Base-by-base conservation (phyloP, 495 filamentous ascomycete genomes). In the Usnea hakonensis region DNA sequence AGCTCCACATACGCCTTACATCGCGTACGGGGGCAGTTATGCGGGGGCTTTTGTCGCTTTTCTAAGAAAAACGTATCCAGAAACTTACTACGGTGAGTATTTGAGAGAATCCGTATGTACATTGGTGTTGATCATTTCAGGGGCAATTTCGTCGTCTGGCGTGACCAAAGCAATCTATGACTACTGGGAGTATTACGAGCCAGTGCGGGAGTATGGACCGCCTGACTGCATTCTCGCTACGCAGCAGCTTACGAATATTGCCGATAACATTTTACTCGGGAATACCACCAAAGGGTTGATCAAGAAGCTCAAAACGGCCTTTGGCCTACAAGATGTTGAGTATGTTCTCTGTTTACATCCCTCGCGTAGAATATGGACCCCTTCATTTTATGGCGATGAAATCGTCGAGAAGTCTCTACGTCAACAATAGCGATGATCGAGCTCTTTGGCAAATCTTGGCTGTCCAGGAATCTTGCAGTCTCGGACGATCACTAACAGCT, bases 11-110 rank as follows among this genome's bases (percentile, higher is more conserved):
- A 82, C 78, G 7, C 77, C 88, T 0, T 90, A 82, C 73, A 84
- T 90, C 58, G 83, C 79, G 0, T 91, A 90, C 63, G 88, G 88
- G 3, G 87, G 87, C 1, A 88, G 85, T 6, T 91, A 91, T 67
- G 85, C 87, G 21, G 88, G 88, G 19, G 84, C 83, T 13, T 85
- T 88, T 61, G 84, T 83, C 37, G 87, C 88, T 1, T 86, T 91
- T 68, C 69, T 89, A 37, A 81, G 88, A 5, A 83, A 82, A 57
- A 64, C 83, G 48, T 90, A 90, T 69, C 88, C 88, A 0, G 82
- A 88, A 37, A 73, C 82, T 30, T 90, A 84, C 73, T 88, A 75
- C 74, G 88, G 83, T 66, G 69, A 38, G 55, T 62, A 21, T 1
- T 43, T 10, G 19, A n/a, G 4, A 14, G 26, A 19, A 19, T 6